These are phyloP conservation scores for Fusarium sp. DNA, from an alignment of 2,329 filamentous ascomycete genomes.

Conservation along the genomic window DNA sequence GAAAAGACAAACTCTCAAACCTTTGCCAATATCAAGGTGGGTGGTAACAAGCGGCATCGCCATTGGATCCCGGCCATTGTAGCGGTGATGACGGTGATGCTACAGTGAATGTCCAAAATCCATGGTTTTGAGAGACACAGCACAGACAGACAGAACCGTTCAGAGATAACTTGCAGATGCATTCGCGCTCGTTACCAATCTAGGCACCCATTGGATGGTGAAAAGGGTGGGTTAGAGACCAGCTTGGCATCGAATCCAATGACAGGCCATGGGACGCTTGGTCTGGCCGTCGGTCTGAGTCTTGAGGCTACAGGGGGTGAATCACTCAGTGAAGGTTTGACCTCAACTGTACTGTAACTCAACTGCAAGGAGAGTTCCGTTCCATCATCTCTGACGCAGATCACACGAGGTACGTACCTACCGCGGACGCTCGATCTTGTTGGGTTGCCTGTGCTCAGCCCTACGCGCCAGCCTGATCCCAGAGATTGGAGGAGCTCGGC, in stretches of 20 bases:
- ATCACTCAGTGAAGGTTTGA: background rate
- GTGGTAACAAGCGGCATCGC: constrained; percentile 6
- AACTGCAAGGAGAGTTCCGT: constrained; percentile 17
- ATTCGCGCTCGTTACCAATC: constrained; percentile 43
- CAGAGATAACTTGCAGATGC: constrained; percentile 8
- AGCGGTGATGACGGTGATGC: constrained; percentile 35
- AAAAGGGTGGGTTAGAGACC: background rate
- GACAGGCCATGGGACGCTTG: constrained; percentile 7
- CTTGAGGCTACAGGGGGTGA: constrained; percentile 14
- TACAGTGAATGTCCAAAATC: constrained; percentile 5
- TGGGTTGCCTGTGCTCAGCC: constrained; percentile 41
- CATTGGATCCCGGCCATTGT: background rate
- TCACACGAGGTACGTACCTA: constrained; percentile 9
- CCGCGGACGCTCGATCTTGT: background rate
- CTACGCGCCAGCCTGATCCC: constrained; percentile 36
- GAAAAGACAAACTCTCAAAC: background rate
- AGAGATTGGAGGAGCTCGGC: constrained; percentile 20
- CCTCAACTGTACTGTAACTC: background rate
- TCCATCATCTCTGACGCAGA: constrained; percentile 17
- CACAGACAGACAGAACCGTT: background rate
- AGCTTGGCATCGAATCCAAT: constrained; percentile 23
- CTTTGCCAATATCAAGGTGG: background rate
- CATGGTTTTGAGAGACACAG: background rate
- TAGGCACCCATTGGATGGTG: constrained; percentile 18
- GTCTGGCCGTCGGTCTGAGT: constrained; percentile 29